These are phyloP conservation scores for Fraxinus xanthoxyloides DNA, from an alignment of 305 asterid genomes.

Conservation along the genomic window DNA sequence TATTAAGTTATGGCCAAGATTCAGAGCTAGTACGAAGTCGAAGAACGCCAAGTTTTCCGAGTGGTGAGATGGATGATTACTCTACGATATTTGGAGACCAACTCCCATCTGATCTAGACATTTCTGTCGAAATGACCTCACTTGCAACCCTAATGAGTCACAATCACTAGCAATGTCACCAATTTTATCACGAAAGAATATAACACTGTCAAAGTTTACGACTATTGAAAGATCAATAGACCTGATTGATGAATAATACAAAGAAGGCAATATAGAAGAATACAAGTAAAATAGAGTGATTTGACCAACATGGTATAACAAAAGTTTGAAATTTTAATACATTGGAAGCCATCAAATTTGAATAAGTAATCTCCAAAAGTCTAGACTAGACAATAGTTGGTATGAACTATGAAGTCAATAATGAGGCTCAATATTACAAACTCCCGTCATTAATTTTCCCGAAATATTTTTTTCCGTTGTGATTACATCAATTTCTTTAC, in stretches of 20 bases:
- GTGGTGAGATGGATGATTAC: constrained; percentile 70
- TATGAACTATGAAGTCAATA: too few relatives aligned
- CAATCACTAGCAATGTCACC: neutral
- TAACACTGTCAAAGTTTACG: neutral
- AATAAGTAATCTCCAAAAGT: neutral
- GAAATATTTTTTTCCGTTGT: neutral
- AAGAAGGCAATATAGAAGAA: neutral
- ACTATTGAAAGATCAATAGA: neutral
- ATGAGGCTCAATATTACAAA: too few relatives aligned
- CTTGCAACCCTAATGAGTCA: neutral
- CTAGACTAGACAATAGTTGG: neutral
- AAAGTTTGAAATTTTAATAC: neutral
- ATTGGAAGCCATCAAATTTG: neutral
- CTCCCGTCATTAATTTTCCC: too few relatives aligned
- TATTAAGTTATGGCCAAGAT: constrained; percentile 43
- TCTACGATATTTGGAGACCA: constrained; percentile 65
- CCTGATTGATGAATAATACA: neutral
- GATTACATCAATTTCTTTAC: too few relatives aligned
- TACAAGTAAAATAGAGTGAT: neutral
- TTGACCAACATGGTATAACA: neutral
- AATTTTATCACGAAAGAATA: neutral
- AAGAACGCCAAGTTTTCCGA: constrained; percentile 57
- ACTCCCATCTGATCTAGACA: constrained; percentile 50
- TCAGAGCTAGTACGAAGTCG: constrained; percentile 44
- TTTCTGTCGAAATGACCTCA: neutral